Base-by-base conservation (phyloP, 345 rosid species). In the Hirschfeldia incana region DNA sequence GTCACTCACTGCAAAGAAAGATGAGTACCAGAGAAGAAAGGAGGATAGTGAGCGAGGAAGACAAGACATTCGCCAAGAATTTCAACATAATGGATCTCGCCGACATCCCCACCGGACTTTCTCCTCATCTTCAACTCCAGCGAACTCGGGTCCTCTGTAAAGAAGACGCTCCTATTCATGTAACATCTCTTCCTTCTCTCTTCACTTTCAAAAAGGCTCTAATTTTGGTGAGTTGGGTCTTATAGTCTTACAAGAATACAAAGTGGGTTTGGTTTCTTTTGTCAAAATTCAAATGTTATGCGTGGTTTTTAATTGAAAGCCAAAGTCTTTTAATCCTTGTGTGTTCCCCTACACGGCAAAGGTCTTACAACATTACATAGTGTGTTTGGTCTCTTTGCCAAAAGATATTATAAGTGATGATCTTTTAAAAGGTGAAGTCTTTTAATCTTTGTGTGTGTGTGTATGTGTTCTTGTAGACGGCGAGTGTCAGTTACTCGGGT, bases 31-130 rank as follows among this genome's bases (percentile, higher is more conserved):
- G 29, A 62, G 39, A 7, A 30, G 67, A 0, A 10, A 57, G 0
- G 67, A 75, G 73, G 72, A 58, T 28, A 5, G 73, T 67, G 7
- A 73, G 65, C 11, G 37, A 61, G 12, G 80, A 62, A 75, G 82
- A 70, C n/a, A 72, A 75, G 79, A 1, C 1, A 27, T 39, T 60
- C 16, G 80, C 76, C 9, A 71, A 81, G 49, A 57, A 68, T 30
- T 82, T 85, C 76, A 74, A 83, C 30, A 79, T 84, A 16, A 70
- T 77, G 83, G 85, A 91, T 80, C 79, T 89, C 76, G 92, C 93
- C 3, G 98, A 94, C 76, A 92, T 92, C 21, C 93, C 94, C 26
- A 75, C 83, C 8, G 82, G 83, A 75, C 87, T 92, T n/a, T 91
- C 97, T 11, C 88, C 91, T 0, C 93, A 89, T 78, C 86, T 89